phyloP scores from a whole-genome alignment of 805 yeast genomes.

The Millerozyma miso region DNA sequence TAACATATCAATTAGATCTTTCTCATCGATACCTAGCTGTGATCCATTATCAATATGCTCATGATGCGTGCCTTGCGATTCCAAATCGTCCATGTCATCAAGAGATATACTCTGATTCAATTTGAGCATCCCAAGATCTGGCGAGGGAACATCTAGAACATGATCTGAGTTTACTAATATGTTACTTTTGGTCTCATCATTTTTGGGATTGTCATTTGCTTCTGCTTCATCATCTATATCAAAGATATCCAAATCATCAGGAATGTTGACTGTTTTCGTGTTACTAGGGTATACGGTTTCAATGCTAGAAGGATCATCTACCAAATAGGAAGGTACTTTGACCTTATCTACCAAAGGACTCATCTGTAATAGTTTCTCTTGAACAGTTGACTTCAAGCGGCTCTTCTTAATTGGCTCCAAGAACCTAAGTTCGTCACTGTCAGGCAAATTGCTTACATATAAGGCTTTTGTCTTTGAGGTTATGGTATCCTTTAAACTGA shows the following conservation, averaged over 20 bases:
- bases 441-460: not conserved
- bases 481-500: not conserved
- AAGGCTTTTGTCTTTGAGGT: not conserved
- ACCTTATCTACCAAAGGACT: not conserved
- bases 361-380: not conserved
- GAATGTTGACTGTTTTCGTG: not conserved
- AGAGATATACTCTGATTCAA: not conserved
- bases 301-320: not conserved
- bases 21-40: conserved; percentile 23
- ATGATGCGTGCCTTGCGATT: conserved; percentile 1
- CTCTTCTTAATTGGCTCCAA: not conserved
- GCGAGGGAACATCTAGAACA: not conserved
- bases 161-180: not conserved
- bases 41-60: conserved; percentile 2
- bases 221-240: conserved; percentile 7
- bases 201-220: not conserved
- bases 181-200: not conserved
- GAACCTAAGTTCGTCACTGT: not conserved
- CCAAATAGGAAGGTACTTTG: not conserved
- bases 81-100: not conserved
- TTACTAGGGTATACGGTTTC: not conserved
- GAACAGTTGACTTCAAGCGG: not conserved
- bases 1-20: conserved; percentile 33
- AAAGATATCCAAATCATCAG: conserved; percentile 5
- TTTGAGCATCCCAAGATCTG: not conserved